Conservation (phyloP, 345 rosid genomes). For the Eucalyptus sp. region DNA sequence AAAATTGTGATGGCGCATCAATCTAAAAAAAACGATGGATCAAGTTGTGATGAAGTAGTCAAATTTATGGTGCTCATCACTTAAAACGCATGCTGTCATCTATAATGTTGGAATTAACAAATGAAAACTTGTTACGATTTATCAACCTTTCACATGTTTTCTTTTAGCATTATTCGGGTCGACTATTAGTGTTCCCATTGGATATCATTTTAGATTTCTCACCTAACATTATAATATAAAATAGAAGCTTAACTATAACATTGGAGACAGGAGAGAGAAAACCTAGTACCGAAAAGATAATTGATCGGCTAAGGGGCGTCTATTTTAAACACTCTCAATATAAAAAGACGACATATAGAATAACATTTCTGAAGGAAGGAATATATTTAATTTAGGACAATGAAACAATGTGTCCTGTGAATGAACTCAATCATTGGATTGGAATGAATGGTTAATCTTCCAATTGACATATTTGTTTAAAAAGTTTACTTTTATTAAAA, state of each 20-base stretch:
- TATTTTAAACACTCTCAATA: not conserved
- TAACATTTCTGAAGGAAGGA: not conserved
- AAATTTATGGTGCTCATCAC: not conserved
- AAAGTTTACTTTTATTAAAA: not conserved
- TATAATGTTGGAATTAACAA: not conserved
- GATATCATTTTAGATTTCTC: no score
- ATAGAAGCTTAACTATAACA: not conserved
- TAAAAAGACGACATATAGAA: not conserved
- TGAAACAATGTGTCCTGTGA: not conserved
- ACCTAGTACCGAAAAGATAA: not conserved
- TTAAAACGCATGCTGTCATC: not conserved
- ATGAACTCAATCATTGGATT: not conserved
- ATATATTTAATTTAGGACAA: not conserved
- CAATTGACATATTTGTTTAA: not conserved
- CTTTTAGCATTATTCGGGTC: fast-evolving
- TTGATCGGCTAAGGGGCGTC: not conserved
- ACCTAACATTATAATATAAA: not conserved
- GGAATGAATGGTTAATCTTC: not conserved
- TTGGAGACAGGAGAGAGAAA: not conserved
- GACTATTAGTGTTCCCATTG: no score
- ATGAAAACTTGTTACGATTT: not conserved
- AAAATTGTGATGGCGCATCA: not conserved
- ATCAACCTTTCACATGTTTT: not conserved
- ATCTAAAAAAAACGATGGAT: no score
- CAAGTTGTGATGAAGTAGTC: not conserved